Conservation (phyloP, 2,329 filamentous ascomycete genomes). For the Penicillium sp. region DNA sequence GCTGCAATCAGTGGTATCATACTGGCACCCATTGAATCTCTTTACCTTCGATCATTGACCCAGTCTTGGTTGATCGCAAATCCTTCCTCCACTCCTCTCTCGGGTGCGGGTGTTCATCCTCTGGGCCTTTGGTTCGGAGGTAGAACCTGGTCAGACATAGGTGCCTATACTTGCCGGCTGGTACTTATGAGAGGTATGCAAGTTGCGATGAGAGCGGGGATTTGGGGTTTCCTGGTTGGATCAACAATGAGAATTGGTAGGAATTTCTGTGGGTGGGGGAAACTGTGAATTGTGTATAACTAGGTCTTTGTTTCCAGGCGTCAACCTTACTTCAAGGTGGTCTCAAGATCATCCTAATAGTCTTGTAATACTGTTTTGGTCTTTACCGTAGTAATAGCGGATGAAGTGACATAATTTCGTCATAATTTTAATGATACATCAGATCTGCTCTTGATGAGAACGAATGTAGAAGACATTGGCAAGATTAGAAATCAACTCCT, state of each 20-base stretch:
- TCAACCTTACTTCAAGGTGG: background rate
- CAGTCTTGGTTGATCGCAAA: conserved; percentile 36
- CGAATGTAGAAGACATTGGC: background rate
- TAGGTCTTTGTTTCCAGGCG: background rate
- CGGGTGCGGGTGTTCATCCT: conserved; percentile 31
- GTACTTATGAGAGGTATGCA: conserved; percentile 40
- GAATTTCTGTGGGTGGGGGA: conserved; percentile 43
- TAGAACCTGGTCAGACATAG: conserved; percentile 28
- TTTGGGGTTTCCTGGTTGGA: conserved; percentile 41
- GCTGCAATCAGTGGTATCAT: conserved; percentile 39
- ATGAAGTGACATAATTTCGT: conserved; percentile 11
- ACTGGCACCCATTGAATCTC: conserved; percentile 43
- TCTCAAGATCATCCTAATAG: background rate
- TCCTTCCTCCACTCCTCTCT: conserved; percentile 20
- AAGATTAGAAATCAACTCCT: background rate
- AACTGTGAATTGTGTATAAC: conserved; percentile 20
- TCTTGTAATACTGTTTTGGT: background rate
- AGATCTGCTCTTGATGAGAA: background rate
- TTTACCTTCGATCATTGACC: conserved; percentile 44
- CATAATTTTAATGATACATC: conserved; percentile 16
- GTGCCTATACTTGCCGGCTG: conserved; percentile 40
- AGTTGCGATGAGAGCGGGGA: conserved; percentile 36
- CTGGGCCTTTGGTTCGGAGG: conserved; percentile 40
- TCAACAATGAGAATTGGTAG: conserved; percentile 42
- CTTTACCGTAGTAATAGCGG: background rate